These are phyloP conservation scores for Dendrocalamus sinicus DNA, from an alignment of 176 grass and related monocot species.

Conservation along the genomic window DNA sequence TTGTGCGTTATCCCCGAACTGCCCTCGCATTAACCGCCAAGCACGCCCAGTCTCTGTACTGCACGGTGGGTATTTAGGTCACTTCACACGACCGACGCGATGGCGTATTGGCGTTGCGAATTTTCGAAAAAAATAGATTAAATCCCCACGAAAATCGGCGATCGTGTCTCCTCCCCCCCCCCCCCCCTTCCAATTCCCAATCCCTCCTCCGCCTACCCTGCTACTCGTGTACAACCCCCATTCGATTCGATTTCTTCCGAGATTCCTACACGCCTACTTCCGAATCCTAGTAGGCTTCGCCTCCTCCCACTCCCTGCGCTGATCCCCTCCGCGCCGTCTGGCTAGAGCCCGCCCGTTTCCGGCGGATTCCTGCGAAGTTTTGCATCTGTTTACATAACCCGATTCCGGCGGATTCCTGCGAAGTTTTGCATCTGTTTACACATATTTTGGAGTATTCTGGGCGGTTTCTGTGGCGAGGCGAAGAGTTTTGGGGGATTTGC, in stretches of 20 bases:
- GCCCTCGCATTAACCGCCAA: background rate
- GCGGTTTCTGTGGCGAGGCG: background rate
- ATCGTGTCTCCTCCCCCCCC: slow-evolving; percentile 4
- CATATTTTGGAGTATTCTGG: background rate
- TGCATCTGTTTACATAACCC: background rate
- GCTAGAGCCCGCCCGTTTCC: background rate
- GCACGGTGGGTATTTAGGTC: background rate
- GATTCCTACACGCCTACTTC: background rate
- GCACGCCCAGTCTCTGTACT: background rate
- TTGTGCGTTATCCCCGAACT: background rate
- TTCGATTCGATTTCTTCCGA: slow-evolving; percentile 9
- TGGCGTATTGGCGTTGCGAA: background rate
- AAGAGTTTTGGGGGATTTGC: slow-evolving; percentile 9
- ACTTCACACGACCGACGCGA: background rate
- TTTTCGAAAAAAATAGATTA: background rate
- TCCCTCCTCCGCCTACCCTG: slow-evolving; percentile 6
- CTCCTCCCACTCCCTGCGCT: background rate
- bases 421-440: background rate
- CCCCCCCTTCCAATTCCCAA: slow-evolving; percentile 37
- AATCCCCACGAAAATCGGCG: slow-evolving; percentile 24
- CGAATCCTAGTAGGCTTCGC: background rate
- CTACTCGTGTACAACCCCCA: background rate
- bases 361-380: background rate
- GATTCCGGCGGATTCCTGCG: background rate
- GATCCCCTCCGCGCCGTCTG: background rate